Base-by-base conservation (phyloP, 495 filamentous ascomycete species). In the Aspergillus heteromorphus region DNA sequence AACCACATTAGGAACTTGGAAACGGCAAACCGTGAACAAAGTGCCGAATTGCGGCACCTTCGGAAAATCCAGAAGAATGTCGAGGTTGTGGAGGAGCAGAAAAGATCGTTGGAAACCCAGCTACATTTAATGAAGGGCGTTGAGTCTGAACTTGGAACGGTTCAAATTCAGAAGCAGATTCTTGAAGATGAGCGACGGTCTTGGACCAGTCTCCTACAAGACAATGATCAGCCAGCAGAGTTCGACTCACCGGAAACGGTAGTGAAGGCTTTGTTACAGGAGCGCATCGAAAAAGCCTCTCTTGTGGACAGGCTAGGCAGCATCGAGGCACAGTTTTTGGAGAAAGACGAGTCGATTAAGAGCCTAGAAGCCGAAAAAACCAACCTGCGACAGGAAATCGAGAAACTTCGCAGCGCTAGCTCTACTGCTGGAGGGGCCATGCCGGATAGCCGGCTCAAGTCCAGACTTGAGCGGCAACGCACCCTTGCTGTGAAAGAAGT, bases 31-130 rank as follows among this genome's bases (percentile, higher is more conserved):
- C 76, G 91, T 27, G 87, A 95, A 47, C 92, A 95, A 61, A 66
- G 73, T n/a, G 68, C 79, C 7, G 92, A 99, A 62, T 69, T 97
- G 5, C 88, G 87, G 48, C 84, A 88, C 54, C 77, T 92, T 38
- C 83, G 90, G 14, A 86, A 89, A 63, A 65, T 85, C 17, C 84
- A 89, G 61, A 92, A 88, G 67, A 89, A 86, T 31, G 84, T 96
- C 4, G 91, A 96, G 57, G 80, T 97, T n/a, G 85, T 97, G 0
- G 92, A 97, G 61, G 93, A 99, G 64, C 89, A 99, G 73, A 97
- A 97, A 74, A 79, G 87, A 56, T 81, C 83, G 0, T 73, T 99
- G 49, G 86, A 96, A 65, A 82, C 82, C 47, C 87, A 83, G 59
- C 59, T 99, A 23, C 82, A 87, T 55, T 71, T 87, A 21, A 86